phyloP scores from a whole-genome alignment of 768 basidiomycete species.

The Psilocybe cubensis region DNA sequence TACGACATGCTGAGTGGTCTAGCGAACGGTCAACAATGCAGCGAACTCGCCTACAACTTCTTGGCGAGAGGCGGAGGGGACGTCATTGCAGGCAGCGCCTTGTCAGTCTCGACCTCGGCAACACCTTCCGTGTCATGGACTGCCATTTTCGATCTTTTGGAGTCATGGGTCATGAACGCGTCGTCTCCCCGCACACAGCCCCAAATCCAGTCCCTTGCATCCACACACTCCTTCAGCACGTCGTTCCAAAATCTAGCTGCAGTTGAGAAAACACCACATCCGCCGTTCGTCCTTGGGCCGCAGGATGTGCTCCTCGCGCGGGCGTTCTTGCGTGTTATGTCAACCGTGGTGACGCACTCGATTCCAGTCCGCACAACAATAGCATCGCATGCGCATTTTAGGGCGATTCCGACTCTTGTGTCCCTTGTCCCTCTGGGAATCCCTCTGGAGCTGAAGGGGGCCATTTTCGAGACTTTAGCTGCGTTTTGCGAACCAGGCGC shows the following conservation, averaged over 20 bases:
- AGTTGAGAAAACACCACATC: slow-evolving; percentile 46
- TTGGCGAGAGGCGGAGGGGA: slow-evolving; percentile 78
- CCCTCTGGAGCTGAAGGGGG: slow-evolving; percentile 91
- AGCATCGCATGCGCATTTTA: slow-evolving; percentile 75
- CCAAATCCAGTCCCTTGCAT: slow-evolving; percentile 44
- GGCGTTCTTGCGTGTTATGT: slow-evolving; percentile 79
- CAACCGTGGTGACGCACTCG: slow-evolving; percentile 75
- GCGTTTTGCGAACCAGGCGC: slow-evolving; percentile 86
- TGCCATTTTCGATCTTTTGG: slow-evolving; percentile 73
- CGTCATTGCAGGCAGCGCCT: slow-evolving; percentile 60
- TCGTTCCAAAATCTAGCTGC: slow-evolving; percentile 36
- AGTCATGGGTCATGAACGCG: slow-evolving; percentile 70
- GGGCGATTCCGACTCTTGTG: slow-evolving; percentile 80
- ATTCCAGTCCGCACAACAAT: slow-evolving; percentile 80
- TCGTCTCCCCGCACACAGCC: slow-evolving; percentile 47
- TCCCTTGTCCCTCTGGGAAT: slow-evolving; percentile 78
- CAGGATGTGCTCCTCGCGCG: slow-evolving; percentile 81
- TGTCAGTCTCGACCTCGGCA: slow-evolving; percentile 52
- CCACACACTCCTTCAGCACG: slow-evolving; percentile 29
- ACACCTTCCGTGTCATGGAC: slow-evolving; percentile 77
- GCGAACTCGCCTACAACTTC: slow-evolving; percentile 88
- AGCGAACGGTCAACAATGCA: slow-evolving; percentile 82
- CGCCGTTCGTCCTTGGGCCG: slow-evolving; percentile 56
- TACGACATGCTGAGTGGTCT: slow-evolving; percentile 91
- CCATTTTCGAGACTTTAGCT: slow-evolving; percentile 77